These are phyloP conservation scores for Strigomonas culicis DNA, from an alignment of 208 protist species.

Conservation along the genomic window DNA sequence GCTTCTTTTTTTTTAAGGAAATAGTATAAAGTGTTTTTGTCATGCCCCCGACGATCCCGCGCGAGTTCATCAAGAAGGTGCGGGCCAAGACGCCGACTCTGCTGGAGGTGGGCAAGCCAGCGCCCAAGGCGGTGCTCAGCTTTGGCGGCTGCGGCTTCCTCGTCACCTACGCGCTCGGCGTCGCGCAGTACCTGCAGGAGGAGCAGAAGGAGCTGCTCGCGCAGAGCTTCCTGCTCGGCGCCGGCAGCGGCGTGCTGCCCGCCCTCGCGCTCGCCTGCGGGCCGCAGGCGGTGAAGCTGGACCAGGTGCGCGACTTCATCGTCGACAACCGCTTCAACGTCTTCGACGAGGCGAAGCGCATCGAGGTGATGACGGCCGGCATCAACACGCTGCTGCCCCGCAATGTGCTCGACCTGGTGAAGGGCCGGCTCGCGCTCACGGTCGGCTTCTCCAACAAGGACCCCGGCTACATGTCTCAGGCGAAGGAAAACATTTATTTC, in stretches of 20 bases:
- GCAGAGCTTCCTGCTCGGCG: slow-evolving; percentile 75
- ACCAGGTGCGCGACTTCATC: slow-evolving; percentile 77
- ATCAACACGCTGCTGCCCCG: slow-evolving; percentile 75
- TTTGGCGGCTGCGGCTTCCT: slow-evolving; percentile 87
- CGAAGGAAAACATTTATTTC: slow-evolving; percentile 81
- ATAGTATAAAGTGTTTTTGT: slow-evolving; percentile 1
- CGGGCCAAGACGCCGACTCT: slow-evolving; percentile 79
- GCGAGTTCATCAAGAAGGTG: slow-evolving; percentile 71
- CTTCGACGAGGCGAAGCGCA: slow-evolving; percentile 67
- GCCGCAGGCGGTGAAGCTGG: slow-evolving; percentile 57
- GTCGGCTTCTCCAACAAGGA: slow-evolving; percentile 86
- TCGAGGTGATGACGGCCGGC: slow-evolving; percentile 58
- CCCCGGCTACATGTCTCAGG: slow-evolving; percentile 78
- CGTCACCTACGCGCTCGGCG: slow-evolving; percentile 84
- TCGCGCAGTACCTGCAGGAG: slow-evolving; percentile 85
- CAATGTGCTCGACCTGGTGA: slow-evolving; percentile 69
- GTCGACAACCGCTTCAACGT: slow-evolving; percentile 76
- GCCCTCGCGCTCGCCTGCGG: slow-evolving; percentile 81
- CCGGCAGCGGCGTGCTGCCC: slow-evolving; percentile 75
- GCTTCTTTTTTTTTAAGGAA: slow-evolving; percentile 9
- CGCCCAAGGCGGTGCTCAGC: slow-evolving; percentile 78
- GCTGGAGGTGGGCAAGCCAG: slow-evolving; percentile 76
- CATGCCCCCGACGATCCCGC: slow-evolving; percentile 61
- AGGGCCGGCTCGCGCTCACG: slow-evolving; percentile 75
- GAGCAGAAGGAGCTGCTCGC: slow-evolving; percentile 74